These are phyloP conservation scores for Starmerella bacillaris DNA, from an alignment of 805 yeast species.

Conservation along the genomic window DNA sequence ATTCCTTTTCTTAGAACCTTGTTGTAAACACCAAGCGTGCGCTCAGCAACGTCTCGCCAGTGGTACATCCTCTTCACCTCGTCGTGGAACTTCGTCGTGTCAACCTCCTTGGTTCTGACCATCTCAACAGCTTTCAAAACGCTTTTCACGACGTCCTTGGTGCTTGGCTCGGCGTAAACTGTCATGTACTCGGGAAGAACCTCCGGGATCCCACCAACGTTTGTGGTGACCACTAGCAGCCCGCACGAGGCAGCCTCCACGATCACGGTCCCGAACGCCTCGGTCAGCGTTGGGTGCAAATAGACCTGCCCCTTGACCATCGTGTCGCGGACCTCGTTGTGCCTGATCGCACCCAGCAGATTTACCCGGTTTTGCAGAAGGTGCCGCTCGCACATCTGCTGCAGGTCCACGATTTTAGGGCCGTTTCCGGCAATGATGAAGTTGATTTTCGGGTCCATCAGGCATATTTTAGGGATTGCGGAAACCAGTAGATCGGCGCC, in stretches of 20 bases:
- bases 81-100: conserved; percentile 60
- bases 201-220: conserved; percentile 96
- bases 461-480: conserved; percentile 68
- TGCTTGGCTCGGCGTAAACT: conserved; percentile 75
- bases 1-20: conserved; percentile 14
- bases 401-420: conserved; percentile 81
- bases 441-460: conserved; percentile 40
- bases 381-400: conserved; percentile 81
- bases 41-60: conserved; percentile 72
- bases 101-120: conserved; percentile 39
- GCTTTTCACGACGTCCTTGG: conserved; percentile 57
- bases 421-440: conserved; percentile 94
- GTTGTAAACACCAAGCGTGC: conserved; percentile 72
- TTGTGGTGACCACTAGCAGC: conserved; percentile 76
- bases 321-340: conserved; percentile 81
- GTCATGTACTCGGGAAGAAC: conserved; percentile 89
- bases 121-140: conserved; percentile 50
- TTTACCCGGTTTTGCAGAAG: conserved; percentile 76
- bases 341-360: conserved; percentile 70
- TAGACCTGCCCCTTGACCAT: conserved; percentile 90
- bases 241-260: conserved; percentile 98
- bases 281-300: conserved; percentile 83
- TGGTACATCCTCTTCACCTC: conserved; percentile 70
- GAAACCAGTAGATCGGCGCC: conserved; percentile 83
- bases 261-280: conserved; percentile 92